phyloP scores from a whole-genome alignment of 169 alveolate genomes.

The Pseudocohnilembus persalinus region DNA sequence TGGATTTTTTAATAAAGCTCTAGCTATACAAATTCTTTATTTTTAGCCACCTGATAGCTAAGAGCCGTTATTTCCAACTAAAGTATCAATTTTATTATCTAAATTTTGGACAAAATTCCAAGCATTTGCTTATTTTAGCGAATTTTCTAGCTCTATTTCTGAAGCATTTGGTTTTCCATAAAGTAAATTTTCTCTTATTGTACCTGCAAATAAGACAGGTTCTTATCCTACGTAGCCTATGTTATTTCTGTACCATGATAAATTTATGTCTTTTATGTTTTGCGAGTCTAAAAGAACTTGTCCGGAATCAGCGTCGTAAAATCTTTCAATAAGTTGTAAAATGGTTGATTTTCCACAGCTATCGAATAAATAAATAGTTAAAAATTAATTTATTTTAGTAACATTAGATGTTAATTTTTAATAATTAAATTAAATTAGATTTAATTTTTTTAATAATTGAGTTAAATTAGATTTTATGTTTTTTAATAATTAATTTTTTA shows the following conservation, averaged over 20 bases:
- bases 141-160: constrained; percentile 53
- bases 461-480: no score
- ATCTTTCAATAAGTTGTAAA: constrained; percentile 2
- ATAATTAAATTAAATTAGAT: no score
- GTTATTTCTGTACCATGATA: constrained; percentile 65
- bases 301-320: constrained; percentile 63
- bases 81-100: constrained; percentile 58
- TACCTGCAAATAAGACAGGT: constrained; percentile 86
- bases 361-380: neutral
- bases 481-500: no score
- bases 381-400: neutral
- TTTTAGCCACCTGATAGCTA: constrained; percentile 79
- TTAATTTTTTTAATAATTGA: no score
- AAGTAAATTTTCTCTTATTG: constrained; percentile 88
- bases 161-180: constrained; percentile 84
- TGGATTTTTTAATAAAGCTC: constrained; percentile 71
- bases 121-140: constrained; percentile 62
- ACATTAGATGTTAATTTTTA: neutral
- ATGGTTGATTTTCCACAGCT: constrained; percentile 16
- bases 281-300: constrained; percentile 78
- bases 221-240: constrained; percentile 90
- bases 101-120: constrained; percentile 59
- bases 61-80: constrained; percentile 79
- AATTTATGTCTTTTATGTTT: constrained; percentile 78
- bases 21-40: constrained; percentile 78